A percentile compares a stretch with the other conserved stretches of the same genome.
Evolutionary conservation across 2,329 filamentous ascomycete species (phyloP).

Genomic region (Dendrostoma leiphaemia): DNA sequence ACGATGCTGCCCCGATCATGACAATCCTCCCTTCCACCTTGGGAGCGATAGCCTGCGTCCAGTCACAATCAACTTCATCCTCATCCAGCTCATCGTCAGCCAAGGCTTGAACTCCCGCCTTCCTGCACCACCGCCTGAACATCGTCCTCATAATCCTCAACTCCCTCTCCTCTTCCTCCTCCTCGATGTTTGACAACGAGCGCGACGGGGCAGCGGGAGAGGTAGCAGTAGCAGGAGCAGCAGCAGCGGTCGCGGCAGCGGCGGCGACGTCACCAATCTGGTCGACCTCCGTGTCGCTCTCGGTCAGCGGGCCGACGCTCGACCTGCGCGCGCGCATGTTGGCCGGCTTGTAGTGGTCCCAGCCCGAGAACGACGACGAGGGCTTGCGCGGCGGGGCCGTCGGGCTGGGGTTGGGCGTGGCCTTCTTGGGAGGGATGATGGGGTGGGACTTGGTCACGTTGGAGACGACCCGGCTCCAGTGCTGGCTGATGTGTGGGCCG

Average conservation of each 20-base stretch:
- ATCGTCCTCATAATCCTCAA: constrained; percentile 66
- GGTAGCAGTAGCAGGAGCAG: too few species aligned
- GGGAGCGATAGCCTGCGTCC: constrained; percentile 80
- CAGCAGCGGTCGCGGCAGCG: too few species aligned
- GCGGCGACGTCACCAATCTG: constrained; percentile 31
- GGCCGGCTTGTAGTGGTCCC: constrained; percentile 36
- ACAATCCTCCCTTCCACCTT: constrained; percentile 73
- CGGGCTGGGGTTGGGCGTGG: constrained; percentile 4
- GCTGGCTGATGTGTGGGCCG: constrained; percentile 57
- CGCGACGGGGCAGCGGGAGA: constrained; percentile 19
- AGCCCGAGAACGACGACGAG: constrained; percentile 15
- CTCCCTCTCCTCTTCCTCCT: constrained; percentile 46
- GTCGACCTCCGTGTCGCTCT: constrained; percentile 26
- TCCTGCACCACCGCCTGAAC: constrained; percentile 69
- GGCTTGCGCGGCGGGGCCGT: neutral
- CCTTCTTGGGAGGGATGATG: constrained; percentile 15
- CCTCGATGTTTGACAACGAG: constrained; percentile 27
- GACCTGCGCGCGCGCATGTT: constrained; percentile 33
- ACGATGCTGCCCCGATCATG: constrained; percentile 32
- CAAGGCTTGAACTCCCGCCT: constrained; percentile 59
- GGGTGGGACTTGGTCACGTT: constrained; percentile 47
- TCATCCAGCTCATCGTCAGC: constrained; percentile 56
- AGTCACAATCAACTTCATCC: constrained; percentile 62
- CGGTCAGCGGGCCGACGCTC: constrained; percentile 36
- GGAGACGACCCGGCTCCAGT: constrained; percentile 67